Evolutionary conservation across 2,329 filamentous ascomycete genomes (phyloP).

Genomic region (Colletotrichum scovillei): DNA sequence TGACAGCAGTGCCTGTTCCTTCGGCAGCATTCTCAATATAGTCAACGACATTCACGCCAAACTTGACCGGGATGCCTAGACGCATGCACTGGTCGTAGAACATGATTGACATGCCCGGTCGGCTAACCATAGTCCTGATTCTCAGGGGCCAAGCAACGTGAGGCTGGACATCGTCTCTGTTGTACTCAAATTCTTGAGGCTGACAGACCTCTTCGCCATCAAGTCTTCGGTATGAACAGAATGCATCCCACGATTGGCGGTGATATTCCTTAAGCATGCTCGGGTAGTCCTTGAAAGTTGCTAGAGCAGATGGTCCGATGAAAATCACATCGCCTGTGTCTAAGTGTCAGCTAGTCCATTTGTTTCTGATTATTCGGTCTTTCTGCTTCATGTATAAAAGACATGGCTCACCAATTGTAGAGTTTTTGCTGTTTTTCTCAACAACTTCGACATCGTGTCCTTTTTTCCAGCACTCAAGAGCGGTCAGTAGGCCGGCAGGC

Average conservation of each 20-base stretch:
- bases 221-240: neutral
- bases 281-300: conserved; percentile 4
- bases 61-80: neutral
- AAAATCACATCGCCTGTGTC: conserved; percentile 4
- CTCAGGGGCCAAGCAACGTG: conserved; percentile 14
- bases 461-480: conserved; percentile 19
- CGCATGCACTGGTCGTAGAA: conserved; percentile 2
- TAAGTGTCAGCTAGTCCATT: neutral
- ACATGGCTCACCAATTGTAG: neutral
- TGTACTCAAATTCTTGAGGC: conserved; percentile 2
- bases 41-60: neutral
- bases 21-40: neutral
- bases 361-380: no score
- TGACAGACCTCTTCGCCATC: neutral
- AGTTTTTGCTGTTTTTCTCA: conserved; percentile 2
- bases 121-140: conserved; percentile 10
- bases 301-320: neutral
- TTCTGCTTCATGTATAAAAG: no score
- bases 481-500: conserved; percentile 2
- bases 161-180: neutral
- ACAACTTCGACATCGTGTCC: neutral
- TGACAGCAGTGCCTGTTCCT: neutral
- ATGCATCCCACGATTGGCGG: conserved; percentile 4
- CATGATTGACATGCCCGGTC: conserved; percentile 1
- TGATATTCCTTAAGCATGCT: conserved; percentile 11